Percentiles rank a stretch among this genome's conserved stretches.
These are phyloP conservation scores for Boletus pseudo-olivaceus DNA, from an alignment of 768 basidiomycete species.

Conservation along the genomic window DNA sequence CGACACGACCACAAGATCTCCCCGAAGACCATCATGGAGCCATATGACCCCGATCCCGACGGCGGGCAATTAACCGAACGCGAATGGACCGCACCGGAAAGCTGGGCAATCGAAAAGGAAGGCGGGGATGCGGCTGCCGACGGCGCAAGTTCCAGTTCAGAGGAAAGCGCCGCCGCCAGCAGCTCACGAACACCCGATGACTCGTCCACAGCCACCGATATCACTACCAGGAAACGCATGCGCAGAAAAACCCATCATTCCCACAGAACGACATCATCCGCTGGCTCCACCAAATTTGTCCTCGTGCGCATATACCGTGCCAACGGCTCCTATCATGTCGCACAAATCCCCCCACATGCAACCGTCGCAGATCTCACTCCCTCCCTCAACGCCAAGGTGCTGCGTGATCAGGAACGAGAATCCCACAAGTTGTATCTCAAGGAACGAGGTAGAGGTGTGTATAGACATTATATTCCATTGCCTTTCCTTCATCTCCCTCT, in stretches of 20 bases:
- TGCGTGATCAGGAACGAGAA: constrained; percentile 48
- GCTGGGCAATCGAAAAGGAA: constrained; percentile 66
- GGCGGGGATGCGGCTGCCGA: constrained; percentile 35
- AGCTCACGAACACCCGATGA: constrained; percentile 16
- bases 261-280: constrained; percentile 14
- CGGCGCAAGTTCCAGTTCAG: constrained; percentile 42
- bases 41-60: constrained; percentile 10
- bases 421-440: constrained; percentile 70
- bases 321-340: constrained; percentile 68
- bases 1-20: constrained; percentile 43
- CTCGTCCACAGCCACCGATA: constrained; percentile 10
- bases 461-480: not conserved
- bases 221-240: constrained; percentile 16
- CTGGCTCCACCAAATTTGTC: constrained; percentile 33
- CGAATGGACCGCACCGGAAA: constrained; percentile 69
- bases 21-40: constrained; percentile 40
- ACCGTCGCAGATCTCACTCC: constrained; percentile 68
- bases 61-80: constrained; percentile 23
- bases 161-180: constrained; percentile 22
- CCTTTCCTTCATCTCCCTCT: not conserved
- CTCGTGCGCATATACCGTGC: constrained; percentile 75
- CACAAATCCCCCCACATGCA: constrained; percentile 56
- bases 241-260: constrained; percentile 25
- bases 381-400: constrained; percentile 56
- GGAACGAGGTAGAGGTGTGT: constrained; percentile 71